Conservation (phyloP, 164 flowering plant genomes). For the Taxillus chinensis region DNA sequence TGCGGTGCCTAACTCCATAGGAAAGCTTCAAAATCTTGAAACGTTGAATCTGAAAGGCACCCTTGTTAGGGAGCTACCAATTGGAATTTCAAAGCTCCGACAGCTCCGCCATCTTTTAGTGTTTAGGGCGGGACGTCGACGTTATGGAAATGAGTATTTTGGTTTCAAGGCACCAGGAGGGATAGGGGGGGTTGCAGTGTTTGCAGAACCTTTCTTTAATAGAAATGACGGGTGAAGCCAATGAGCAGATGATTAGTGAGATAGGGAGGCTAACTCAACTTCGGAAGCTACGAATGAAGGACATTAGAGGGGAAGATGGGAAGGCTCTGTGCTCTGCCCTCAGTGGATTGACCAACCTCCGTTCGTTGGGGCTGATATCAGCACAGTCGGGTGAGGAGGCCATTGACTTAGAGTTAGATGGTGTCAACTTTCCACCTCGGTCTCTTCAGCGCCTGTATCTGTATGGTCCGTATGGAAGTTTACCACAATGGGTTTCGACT, state of each 20-base stretch:
- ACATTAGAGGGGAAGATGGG: slow-evolving; percentile 18
- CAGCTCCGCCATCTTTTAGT: too few species aligned
- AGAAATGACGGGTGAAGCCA: slow-evolving; percentile 5
- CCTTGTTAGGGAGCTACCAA: too few species aligned
- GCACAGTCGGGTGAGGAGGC: not conserved
- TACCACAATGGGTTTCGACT: too few species aligned
- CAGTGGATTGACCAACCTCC: slow-evolving; percentile 13
- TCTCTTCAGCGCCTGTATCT: slow-evolving; percentile 10
- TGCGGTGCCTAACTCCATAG: too few species aligned
- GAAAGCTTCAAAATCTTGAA: too few species aligned
- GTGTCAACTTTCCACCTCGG: slow-evolving; percentile 4
- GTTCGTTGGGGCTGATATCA: slow-evolving; percentile 6
- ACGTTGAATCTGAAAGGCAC: too few species aligned
- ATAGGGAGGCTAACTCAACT: slow-evolving; percentile 21
- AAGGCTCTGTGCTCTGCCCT: slow-evolving; percentile 13
- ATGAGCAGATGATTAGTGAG: slow-evolving; percentile 4
- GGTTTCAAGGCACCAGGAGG: slow-evolving; percentile 17
- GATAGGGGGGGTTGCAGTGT: slow-evolving; percentile 14
- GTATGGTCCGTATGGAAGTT: too few species aligned
- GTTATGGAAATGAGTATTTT: too few species aligned
- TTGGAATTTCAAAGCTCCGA: too few species aligned
- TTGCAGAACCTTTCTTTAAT: slow-evolving; percentile 20
- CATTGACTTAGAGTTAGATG: not conserved
- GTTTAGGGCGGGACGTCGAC: not conserved
- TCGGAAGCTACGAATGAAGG: slow-evolving; percentile 20